Evolutionary conservation across 1,139 yeast species (phyloP), one percentile per base, ranked within the genome.

Genomic region (Blastobotrys aristatus): DNA sequence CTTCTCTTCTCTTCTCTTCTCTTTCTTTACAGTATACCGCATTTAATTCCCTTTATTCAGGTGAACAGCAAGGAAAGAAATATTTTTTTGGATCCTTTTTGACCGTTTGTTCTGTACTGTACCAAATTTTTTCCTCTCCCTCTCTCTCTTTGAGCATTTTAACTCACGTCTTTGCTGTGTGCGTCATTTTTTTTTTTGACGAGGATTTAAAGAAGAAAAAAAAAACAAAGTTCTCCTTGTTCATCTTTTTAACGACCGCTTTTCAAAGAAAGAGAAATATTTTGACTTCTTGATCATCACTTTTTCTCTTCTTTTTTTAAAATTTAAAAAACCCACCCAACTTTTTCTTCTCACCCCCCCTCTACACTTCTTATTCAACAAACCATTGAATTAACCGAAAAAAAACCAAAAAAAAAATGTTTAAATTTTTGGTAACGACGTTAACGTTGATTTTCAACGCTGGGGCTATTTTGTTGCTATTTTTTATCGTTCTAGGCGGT

Each of bases 401-500:
- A 34, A 20, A 16, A 18, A 34, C 24, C 16, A 34, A 13, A 40
- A 43, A 26, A 40, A 44, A 33, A 16, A 33, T 44, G 41, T 30
- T 41, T 38, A 52, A 57, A 32, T 42, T 50, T 30, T 34, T 57
- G 14, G 27, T 36, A 31, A 50, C 51, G 26, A 33, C 51, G 17
- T 29, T 52, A 36, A 46, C 58, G 36, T 42, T 58, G 41, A 20
- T 59, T 16, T 53, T 59, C 48, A 53, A 53, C 32, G 62, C 62
- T 7, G 62, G 80, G 36, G 65, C 80, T 13, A 61, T 70, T n/a
- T 64, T 84, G 49, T 68, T 83, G 42, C 68, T 82, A 44, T 74
- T 84, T 57, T 76, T 86, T 58, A 71, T 83, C 53, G 70, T 83
- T 43, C 70, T 86, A 42, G 77, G 82, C 27, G 95, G 95, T 42